These are phyloP conservation scores for Salvia splendens DNA, from an alignment of 257 asterid genomes.

Conservation along the genomic window DNA sequence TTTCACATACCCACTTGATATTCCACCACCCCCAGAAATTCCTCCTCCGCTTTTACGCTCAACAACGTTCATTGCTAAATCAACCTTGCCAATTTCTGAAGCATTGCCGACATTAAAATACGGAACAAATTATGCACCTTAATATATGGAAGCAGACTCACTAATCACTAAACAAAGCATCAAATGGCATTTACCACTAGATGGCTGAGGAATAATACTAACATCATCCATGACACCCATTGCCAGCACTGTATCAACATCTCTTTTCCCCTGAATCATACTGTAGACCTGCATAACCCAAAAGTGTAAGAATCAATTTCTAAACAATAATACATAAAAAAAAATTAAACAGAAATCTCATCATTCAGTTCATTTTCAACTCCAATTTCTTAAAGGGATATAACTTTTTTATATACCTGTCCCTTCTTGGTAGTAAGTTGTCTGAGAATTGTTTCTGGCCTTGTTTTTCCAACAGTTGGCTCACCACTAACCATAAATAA, in stretches of 20 bases:
- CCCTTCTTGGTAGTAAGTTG: slow-evolving; percentile 98
- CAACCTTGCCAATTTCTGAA: slow-evolving; percentile 84
- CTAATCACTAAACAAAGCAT: slow-evolving; percentile 27
- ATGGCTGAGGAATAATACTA: slow-evolving; percentile 95
- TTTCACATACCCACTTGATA: slow-evolving; percentile 90
- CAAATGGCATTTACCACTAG: slow-evolving; percentile 69
- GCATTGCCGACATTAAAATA: slow-evolving; percentile 31
- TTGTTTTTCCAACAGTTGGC: slow-evolving; percentile 87
- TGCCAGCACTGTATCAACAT: slow-evolving; percentile 86
- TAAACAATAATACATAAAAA: background rate
- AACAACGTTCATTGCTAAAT: slow-evolving; percentile 85
- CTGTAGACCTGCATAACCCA: slow-evolving; percentile 72
- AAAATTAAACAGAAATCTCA: slow-evolving; percentile 24
- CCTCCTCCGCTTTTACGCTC: slow-evolving; percentile 95
- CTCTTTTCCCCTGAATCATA: slow-evolving; percentile 98
- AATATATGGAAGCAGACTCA: slow-evolving; percentile 25
- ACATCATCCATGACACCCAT: slow-evolving; percentile 98
- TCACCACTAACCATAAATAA: slow-evolving; percentile 68
- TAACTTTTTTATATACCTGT: too few relatives aligned
- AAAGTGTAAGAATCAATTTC: slow-evolving; percentile 19
- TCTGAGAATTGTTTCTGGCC: slow-evolving; percentile 91
- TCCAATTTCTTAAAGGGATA: too few relatives aligned
- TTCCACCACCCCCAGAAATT: slow-evolving; percentile 95
- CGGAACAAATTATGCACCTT: slow-evolving; percentile 16
- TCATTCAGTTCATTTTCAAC: background rate